Base-by-base conservation (phyloP, 2,329 filamentous ascomycete species). In the Phoma sp. region DNA sequence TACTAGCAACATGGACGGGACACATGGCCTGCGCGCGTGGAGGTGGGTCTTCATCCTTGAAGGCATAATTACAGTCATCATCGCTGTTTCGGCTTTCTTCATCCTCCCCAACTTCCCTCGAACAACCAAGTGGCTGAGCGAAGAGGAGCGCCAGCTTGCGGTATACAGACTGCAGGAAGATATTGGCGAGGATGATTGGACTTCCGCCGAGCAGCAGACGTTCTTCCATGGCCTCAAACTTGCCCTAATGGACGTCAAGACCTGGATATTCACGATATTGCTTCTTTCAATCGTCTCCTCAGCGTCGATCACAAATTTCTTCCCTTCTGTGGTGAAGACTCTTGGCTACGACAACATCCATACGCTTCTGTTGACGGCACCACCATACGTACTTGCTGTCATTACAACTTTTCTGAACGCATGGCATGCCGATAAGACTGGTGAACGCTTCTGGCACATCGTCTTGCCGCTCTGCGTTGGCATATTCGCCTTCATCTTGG, bases 41-140 rank as follows among this genome's bases (percentile, higher is more conserved):
- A 78, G 86, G 12, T 88, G 84, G 83, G 76, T 89, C 0, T 90
- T 90, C 75, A 86, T 91, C 47, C 85, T 91, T 35, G 88, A 91
- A 70, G 88, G 88, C 15, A 78, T 81, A 19, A 80, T 88, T 53
- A 91, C 88, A 1, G 76, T 91, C 24, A 78, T 76, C 5, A 79
- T 91, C 31, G 87, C 88, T 13, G 68, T 85, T 5, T 62, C 71
- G 1, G 80, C 85, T 1, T 81, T 81, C 68, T 85, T 84, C 62
- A 74, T 90, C 25, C 76, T 91, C 12, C 88, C 88, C 0, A 85
- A 90, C 68, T 89, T 89, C 59, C 88, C 88, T 2, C 79, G 81
- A n/a, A 80, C 65, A 49, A 78, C 65, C 2, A 51, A 53, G 6
- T 77, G 74, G 75, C 65, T 77, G 38, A 75, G 64, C 8, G 73